Evolutionary conservation across 805 yeast genomes (phyloP), one percentile per base, ranked within the genome.

Genomic region (Saccharomyces eubayanus): DNA sequence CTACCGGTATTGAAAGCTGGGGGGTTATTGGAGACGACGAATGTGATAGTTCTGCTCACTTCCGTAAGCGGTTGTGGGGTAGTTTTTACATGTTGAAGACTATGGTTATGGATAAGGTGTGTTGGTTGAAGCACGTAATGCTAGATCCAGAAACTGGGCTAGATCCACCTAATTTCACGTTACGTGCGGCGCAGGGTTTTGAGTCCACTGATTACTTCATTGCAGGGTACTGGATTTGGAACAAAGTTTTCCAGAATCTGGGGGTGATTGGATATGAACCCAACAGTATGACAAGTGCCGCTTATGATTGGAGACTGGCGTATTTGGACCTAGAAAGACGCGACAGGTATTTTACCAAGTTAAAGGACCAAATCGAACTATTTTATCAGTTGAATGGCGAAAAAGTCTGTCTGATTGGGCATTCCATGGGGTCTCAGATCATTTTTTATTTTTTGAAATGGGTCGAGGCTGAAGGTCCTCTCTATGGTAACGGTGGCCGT

Each of bases 181-280:
- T 94, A 28, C 75, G 99, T 53, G 95, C 98, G 0, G 92, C 97
- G 0, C 96, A 88, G 67, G 99, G 99, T 0, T 88, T 94, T 68
- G 97, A 91, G 62, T 94, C 97, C 0, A 94, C 97, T 0, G 99
- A 94, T 71, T 94, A 89, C 70, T 94, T 94, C 64, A 83, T 94
- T 70, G 88, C 97, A 3, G 99, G 99, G 0, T 94, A 94, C 69
- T 94, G 99, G 99, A 89, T 94, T 63, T 94, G 99, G 99, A 89
- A 89, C 67, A 94, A 94, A 67, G 81, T 94, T 51, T 75, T 94
- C n/a, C 96, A 92, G 69, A 94, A 94, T 64, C 74, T 94, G 59
- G 96, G 97, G 2, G 97, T 89, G 0, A 81, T 94, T 56, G 97
- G 97, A 0, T 94, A 94, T 70, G 96, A 89, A 49, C 92, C 97